Conservation (phyloP, 257 asterid genomes). For the Przewalskia tangutica region DNA sequence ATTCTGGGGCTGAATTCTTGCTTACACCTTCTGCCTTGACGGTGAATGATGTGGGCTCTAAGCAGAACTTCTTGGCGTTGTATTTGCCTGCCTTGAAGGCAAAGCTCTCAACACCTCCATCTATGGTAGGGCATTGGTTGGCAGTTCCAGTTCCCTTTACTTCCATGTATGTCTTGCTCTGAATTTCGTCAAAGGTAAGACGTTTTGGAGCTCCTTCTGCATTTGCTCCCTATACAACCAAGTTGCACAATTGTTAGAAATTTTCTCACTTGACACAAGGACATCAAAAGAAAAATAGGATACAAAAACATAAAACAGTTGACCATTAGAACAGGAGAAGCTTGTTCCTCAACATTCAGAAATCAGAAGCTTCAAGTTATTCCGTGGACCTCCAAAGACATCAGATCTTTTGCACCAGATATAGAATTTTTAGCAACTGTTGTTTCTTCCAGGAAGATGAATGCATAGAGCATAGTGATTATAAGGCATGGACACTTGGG, state of each 20-base stretch:
- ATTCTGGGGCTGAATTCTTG: slow-evolving; percentile 74
- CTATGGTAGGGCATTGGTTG: slow-evolving; percentile 97
- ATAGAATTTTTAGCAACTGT: not conserved
- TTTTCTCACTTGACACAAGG: not conserved
- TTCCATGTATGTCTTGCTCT: slow-evolving; percentile 87
- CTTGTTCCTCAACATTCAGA: not conserved
- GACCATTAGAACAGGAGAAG: not conserved
- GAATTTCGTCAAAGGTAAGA: slow-evolving; percentile 82
- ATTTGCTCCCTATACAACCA: slow-evolving; percentile 56
- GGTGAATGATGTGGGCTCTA: slow-evolving; percentile 97
- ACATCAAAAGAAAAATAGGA: not conserved
- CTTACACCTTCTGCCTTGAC: slow-evolving; percentile 80
- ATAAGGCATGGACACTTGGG: not conserved
- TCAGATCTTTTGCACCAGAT: not conserved
- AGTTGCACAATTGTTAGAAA: not conserved
- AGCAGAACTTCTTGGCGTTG: slow-evolving; percentile 76
- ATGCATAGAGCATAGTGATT: not conserved
- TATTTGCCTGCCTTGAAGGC: slow-evolving; percentile 80
- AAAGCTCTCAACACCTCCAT: slow-evolving; percentile 66
- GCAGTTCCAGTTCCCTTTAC: slow-evolving; percentile 97
- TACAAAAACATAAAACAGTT: not conserved
- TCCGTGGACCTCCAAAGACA: not conserved
- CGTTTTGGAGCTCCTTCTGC: slow-evolving; percentile 81
- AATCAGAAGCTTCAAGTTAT: not conserved
- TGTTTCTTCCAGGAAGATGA: not conserved